These are phyloP conservation scores for Aspergillus costaricaensis DNA, from an alignment of 2,329 filamentous ascomycete genomes.

Conservation along the genomic window DNA sequence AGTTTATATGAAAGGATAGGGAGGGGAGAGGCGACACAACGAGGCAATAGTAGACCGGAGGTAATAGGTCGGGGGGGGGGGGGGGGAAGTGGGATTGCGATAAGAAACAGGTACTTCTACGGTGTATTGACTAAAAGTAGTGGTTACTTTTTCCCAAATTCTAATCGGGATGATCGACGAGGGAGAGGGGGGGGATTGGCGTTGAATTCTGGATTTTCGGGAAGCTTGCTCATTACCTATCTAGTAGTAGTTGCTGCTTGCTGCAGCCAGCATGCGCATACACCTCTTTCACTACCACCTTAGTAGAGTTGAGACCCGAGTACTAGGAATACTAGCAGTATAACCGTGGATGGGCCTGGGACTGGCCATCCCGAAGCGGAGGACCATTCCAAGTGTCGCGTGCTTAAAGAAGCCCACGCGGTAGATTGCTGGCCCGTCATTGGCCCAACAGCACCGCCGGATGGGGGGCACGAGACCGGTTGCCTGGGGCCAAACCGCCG, in stretches of 20 bases:
- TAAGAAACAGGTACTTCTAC: neutral
- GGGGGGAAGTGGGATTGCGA: neutral
- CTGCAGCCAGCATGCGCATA: neutral
- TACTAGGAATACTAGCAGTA: neutral
- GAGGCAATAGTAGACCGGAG: neutral
- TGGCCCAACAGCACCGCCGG: slow-evolving; percentile 23
- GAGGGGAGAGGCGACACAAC: neutral
- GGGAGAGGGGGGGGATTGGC: neutral
- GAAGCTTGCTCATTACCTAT: slow-evolving; percentile 5
- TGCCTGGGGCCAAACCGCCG: slow-evolving; percentile 25
- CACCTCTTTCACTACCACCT: neutral
- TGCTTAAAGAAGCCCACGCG: slow-evolving; percentile 39
- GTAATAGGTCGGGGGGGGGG: neutral
- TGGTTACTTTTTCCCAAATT: neutral
- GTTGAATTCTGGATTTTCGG: slow-evolving; percentile 14
- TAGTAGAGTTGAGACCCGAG: no score
- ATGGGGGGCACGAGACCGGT: slow-evolving; percentile 30
- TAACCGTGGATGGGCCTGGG: neutral
- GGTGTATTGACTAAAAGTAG: neutral
- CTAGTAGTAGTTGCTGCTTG: neutral
- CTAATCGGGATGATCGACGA: slow-evolving; percentile 16
- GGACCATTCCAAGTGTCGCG: slow-evolving; percentile 33
- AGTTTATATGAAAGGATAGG: neutral
- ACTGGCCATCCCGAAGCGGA: slow-evolving; percentile 1
- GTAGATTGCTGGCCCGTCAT: slow-evolving; percentile 24